Conservation (phyloP, 1,139 yeast genomes). For the Debaryomyces coudertii region DNA sequence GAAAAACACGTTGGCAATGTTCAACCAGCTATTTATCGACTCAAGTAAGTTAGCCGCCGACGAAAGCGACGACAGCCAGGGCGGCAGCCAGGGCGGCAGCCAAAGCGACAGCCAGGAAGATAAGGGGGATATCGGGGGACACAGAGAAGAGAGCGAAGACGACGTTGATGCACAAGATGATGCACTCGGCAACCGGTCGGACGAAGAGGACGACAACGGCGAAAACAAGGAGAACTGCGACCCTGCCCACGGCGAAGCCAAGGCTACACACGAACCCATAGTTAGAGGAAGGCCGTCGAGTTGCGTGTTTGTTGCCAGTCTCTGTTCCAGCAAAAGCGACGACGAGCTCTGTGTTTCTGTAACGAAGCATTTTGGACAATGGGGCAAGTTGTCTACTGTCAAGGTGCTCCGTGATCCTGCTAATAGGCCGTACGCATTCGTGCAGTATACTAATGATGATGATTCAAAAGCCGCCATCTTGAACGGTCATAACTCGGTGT, state of each 20-base stretch:
- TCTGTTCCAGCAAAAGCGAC: conserved; percentile 64
- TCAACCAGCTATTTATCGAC: conserved; percentile 19
- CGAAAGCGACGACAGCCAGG: not conserved
- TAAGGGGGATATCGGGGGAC: not conserved
- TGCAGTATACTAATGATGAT: conserved; percentile 72
- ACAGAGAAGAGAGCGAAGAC: not conserved
- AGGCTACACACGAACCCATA: not conserved
- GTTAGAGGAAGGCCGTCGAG: conserved; percentile 66
- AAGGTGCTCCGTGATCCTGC: conserved; percentile 83
- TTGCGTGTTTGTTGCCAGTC: conserved; percentile 86
- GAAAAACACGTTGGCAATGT: conserved; percentile 33
- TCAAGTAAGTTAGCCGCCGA: conserved; percentile 10
- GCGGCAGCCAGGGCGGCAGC: no score
- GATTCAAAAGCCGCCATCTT: conserved; percentile 73
- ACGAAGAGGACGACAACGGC: not conserved
- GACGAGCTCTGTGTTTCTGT: conserved; percentile 73
- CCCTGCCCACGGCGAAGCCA: not conserved
- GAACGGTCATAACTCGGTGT: conserved; percentile 66
- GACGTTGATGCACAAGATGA: not conserved
- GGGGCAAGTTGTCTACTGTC: conserved; percentile 74
- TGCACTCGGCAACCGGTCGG: not conserved
- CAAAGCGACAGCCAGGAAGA: no score
- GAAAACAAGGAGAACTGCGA: conserved; percentile 10
- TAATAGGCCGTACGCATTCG: conserved; percentile 92
- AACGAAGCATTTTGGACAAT: conserved; percentile 60